Conservation (phyloP, 2,329 filamentous ascomycete genomes). For the Escovopsis weberi region DNA sequence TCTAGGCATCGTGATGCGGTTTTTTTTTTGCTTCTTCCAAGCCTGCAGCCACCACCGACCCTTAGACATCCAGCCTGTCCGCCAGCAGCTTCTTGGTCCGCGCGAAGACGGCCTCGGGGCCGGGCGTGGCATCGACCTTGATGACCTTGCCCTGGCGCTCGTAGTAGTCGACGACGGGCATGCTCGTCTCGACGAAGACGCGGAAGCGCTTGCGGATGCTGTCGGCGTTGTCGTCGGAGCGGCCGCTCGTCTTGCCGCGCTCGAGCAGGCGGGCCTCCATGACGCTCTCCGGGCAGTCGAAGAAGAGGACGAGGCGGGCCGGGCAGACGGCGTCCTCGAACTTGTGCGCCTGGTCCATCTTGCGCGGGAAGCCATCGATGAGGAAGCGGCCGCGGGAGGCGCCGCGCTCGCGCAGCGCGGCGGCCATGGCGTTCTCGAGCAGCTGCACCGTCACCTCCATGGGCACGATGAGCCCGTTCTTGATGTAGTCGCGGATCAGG, state of each 20-base stretch:
- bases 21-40: too few relatives aligned
- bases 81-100: conserved; percentile 36
- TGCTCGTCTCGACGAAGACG: conserved; percentile 88
- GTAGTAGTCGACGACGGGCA: conserved; percentile 89
- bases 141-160: conserved; percentile 64
- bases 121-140: conserved; percentile 57
- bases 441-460: conserved; percentile 95
- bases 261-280: conserved; percentile 77
- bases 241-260: conserved; percentile 82
- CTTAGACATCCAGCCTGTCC: conserved; percentile 22
- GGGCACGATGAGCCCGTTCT: conserved; percentile 90
- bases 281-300: conserved; percentile 78
- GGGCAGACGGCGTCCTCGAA: conserved; percentile 85
- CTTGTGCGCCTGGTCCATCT: conserved; percentile 90
- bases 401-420: conserved; percentile 39
- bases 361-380: conserved; percentile 76
- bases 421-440: conserved; percentile 84
- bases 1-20: too few relatives aligned
- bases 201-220: conserved; percentile 93
- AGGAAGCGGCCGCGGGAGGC: conserved; percentile 54
- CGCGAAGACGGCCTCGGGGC: conserved; percentile 46
- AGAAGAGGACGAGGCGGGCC: conserved; percentile 79
- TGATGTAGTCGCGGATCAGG: conserved; percentile 87
- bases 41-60: too few relatives aligned
- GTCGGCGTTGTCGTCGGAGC: conserved; percentile 87